Base-by-base conservation (phyloP, 1,284 basidiomycete genomes). In the Rhodotorula sp. region DNA sequence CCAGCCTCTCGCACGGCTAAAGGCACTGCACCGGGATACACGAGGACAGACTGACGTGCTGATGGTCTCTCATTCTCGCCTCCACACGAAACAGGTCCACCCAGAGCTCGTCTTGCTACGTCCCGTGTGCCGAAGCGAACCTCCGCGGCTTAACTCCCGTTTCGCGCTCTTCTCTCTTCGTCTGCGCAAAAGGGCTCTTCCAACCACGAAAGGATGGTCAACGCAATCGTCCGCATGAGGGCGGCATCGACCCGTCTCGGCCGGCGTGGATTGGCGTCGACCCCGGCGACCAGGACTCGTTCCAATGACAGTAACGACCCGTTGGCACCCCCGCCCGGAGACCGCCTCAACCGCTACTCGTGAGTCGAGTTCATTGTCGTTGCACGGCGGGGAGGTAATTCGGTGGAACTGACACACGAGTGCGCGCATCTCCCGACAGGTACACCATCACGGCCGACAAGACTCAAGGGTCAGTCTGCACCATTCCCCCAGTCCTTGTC, bases 271-370 rank as follows among this genome's bases (percentile, higher is more conserved):
- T 43, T 43, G 39, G 39, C 39, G 39, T 43, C 39, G 39, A 43
- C 39, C 12, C 39, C 39, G 10, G 39, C 39, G 39, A 43, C 39
- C 39, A 43, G 39, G 39, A 43, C 39, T 43, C 39, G 39, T 12
- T 43, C 39, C 52, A 16, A 29, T 7, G 18, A n/a, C 26, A 26
- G 15, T n/a, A 56, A 31, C 20, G 47, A 62, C 29, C 61, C 61
- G 49, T 21, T 62, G 31, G 61, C 61, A 5, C 61, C 61, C 6
- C 47, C 48, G 8, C 31, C 31, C 3, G 61, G 61, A 14, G 61
- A 62, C n/a, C 61, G 61, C 31, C 34, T 52, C 43, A 62, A 62
- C 61, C 61, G 61, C 43, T 62, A 62, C 48, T 62, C 61, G 61
- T 62, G 61, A 48, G 61, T 20, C 51, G 51, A n/a, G 12, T 1